Evolutionary conservation across 345 rosid genomes (phyloP).

Genomic region (Streptanthus diversifolius): DNA sequence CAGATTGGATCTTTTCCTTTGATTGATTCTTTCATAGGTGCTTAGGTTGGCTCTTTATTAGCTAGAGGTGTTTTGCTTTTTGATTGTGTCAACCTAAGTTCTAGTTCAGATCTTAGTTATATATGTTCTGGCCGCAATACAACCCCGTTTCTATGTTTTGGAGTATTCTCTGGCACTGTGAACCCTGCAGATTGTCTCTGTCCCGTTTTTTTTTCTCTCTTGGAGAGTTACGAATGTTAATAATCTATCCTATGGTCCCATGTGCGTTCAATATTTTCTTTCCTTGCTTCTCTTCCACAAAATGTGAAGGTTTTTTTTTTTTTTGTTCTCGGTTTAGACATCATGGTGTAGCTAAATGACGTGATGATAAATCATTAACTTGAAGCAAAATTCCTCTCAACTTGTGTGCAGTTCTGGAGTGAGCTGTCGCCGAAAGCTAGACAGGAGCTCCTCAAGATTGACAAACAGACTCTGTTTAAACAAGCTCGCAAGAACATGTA

Average conservation of each 20-base stretch:
- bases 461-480: slow-evolving; percentile 84
- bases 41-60: neutral
- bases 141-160: neutral
- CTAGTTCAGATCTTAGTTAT: slow-evolving; percentile 7
- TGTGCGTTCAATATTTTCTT: neutral
- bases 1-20: neutral
- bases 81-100: neutral
- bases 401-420: slow-evolving; percentile 70
- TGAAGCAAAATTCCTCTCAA: neutral
- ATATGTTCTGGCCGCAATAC: neutral
- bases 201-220: neutral
- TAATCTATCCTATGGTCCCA: neutral
- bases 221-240: neutral
- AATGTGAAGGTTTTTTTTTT: too few species aligned
- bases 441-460: slow-evolving; percentile 72
- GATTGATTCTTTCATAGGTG: neutral
- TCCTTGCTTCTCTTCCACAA: neutral
- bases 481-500: slow-evolving; percentile 96
- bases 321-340: neutral
- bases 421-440: slow-evolving; percentile 60
- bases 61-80: slow-evolving; percentile 3
- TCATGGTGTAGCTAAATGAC: neutral
- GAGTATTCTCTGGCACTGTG: neutral
- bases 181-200: neutral
- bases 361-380: neutral